Evolutionary conservation across 163 green algal species (phyloP).

Genomic region (Scenedesmus sp.): DNA sequence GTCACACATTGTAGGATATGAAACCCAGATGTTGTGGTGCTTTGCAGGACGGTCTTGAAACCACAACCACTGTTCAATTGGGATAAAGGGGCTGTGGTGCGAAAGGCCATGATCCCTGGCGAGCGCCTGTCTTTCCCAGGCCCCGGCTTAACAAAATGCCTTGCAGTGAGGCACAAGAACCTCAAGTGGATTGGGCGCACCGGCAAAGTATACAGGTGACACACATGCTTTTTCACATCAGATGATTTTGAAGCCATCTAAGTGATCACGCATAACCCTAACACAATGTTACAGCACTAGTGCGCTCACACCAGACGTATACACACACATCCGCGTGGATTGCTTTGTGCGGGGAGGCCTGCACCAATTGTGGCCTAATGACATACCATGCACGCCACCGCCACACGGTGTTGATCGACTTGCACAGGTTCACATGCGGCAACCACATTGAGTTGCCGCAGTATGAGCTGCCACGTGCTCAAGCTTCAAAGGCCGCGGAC

Average conservation of each 20-base stretch:
- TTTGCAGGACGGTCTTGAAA: not conserved
- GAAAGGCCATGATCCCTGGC: not conserved
- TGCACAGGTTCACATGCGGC: conserved; percentile 4
- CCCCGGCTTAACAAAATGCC: conserved; percentile 24
- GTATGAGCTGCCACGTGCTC: not conserved
- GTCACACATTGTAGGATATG: too few relatives aligned
- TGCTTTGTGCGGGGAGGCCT: too few relatives aligned
- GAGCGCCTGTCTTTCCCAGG: not conserved
- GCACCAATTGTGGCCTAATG: not conserved
- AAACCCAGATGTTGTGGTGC: not conserved
- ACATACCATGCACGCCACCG: not conserved
- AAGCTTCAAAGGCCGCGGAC: not conserved
- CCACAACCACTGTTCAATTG: conserved; percentile 38
- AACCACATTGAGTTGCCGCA: conserved; percentile 30
- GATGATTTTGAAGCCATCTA: too few relatives aligned
- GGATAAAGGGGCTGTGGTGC: conserved; percentile 17
- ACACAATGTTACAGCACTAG: too few relatives aligned
- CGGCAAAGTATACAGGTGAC: conserved; percentile 36
- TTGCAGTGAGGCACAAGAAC: conserved; percentile 22
- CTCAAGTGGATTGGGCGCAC: conserved; percentile 45
- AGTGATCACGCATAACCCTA: too few relatives aligned
- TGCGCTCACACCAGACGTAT: not conserved
- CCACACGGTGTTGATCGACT: not conserved
- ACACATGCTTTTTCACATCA: not conserved
- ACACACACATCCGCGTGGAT: not conserved